These are phyloP conservation scores for Debaryomyces singareniensis DNA, from an alignment of 1,139 yeast species.

Conservation along the genomic window DNA sequence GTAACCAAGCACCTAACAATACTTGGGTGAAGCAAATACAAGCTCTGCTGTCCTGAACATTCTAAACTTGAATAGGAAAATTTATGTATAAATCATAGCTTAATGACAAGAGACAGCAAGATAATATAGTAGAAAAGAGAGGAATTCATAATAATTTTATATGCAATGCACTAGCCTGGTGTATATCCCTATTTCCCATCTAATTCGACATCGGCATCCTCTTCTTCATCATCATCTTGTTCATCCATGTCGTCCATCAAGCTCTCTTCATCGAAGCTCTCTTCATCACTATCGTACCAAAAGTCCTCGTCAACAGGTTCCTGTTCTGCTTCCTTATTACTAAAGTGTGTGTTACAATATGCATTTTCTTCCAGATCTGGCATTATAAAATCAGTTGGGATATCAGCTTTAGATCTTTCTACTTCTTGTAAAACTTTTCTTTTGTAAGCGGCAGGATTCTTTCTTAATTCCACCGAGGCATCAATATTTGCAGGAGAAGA, in stretches of 20 bases:
- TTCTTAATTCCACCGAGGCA: slow-evolving; percentile 89
- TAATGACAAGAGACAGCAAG: too few relatives aligned
- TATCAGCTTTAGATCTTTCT: slow-evolving; percentile 72
- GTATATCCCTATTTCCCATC: slow-evolving; percentile 15
- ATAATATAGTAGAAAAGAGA: too few relatives aligned
- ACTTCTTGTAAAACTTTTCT: slow-evolving; percentile 79
- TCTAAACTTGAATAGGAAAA: too few relatives aligned
- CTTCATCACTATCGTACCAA: slow-evolving; percentile 70
- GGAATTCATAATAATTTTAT: background rate
- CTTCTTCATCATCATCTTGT: slow-evolving; percentile 53
- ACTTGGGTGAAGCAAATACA: too few relatives aligned
- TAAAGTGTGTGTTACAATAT: slow-evolving; percentile 42
- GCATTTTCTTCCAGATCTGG: slow-evolving; percentile 62
- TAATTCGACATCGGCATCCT: slow-evolving; percentile 35
- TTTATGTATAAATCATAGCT: too few relatives aligned
- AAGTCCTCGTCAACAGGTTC: slow-evolving; percentile 80
- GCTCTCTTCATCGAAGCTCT: slow-evolving; percentile 27
- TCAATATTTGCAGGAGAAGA: slow-evolving; percentile 95
- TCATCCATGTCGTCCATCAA: slow-evolving; percentile 48
- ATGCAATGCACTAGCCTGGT: background rate
- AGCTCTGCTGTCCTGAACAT: too few relatives aligned
- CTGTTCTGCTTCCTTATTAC: slow-evolving; percentile 40
- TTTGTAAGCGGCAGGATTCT: slow-evolving; percentile 73
- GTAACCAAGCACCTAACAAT: too few relatives aligned
- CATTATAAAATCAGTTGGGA: slow-evolving; percentile 80